Evolutionary conservation across 2,329 filamentous ascomycete species (phyloP), one percentile per base, ranked within the genome.

Genomic region (Pseudonectria buxi): DNA sequence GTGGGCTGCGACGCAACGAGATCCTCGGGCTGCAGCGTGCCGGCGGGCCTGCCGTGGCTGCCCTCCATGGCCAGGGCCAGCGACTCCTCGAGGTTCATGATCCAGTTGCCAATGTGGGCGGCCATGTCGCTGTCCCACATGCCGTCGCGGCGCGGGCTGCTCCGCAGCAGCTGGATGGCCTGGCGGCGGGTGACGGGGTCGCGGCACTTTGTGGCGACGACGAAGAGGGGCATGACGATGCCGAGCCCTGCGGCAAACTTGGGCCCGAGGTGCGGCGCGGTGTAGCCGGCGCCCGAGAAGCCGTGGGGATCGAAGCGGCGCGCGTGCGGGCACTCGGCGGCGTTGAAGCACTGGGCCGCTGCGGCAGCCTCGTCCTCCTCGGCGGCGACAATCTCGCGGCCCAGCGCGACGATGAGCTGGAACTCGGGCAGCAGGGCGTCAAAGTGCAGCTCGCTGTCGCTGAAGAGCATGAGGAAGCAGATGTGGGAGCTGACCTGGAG

Each of bases 121-220:
- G 68, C 64, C 40, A 78, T 63, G 44, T 75, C 69, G 47, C 73
- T 79, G 48, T 85, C 79, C 80, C 80, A 84, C 68, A 83, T 78
- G 14, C 76, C 79, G 57, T 84, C 81, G 32, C 78, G 65, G 30
- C 78, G 67, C 7, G 76, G 71, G 49, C 72, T 78, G 45, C 68
- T 74, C 33, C 68, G 65, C 36, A 84, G 58, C 26, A 84, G 56
- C 52, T 74, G 67, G 28, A 83, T 77, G 7, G 80, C 79, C 43
- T 74, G 71, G 13, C 76, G 65, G 14, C 80, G 71, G 24, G 74
- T 65, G 2, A 61, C 46, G 0, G 71, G 68, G 40, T 81, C 71
- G 10, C 78, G 70, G 49, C 78, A 83, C 50, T 81, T 81, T 6
- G 75, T 81, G 6, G 75, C 78, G n/a, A 78, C 73, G 5, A 81